Base-by-base conservation (phyloP, 306 rosid genomes). In the Quercus aquifolioides region DNA sequence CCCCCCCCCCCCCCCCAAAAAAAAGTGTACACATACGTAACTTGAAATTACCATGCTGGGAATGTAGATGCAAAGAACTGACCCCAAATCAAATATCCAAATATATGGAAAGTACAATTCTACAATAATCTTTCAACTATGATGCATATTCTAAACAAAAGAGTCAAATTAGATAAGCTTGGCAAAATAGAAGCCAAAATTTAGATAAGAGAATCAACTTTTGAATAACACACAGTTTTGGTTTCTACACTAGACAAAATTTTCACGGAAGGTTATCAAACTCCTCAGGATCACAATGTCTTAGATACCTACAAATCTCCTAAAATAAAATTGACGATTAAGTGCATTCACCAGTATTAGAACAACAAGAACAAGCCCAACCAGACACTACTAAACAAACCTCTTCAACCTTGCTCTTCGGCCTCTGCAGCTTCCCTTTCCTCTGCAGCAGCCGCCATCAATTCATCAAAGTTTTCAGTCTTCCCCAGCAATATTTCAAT, bases 381-480 rank as follows among this genome's bases (percentile, higher is more conserved):
- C 74, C 72, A 55, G 73, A 81, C 58, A 70, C 78, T 75, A 55
- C n/a, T 38, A 74, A 71, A 74, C 55, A 69, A 65, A 76, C 60
- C 62, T 41, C 69, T 76, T 82, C 85, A 87, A 76, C 80, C 78
- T 77, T 87, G 85, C 78, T 89, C 90, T 52, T 89, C 92, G n/a
- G 9, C 79, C 59, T 85, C 90, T 74, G 41, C 90, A 14, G 49
- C 73, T 14, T 89, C 87, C 73, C 87, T 83, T 85, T 89, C 92
- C 86, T 85, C 89, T 4, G 89, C 89, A 15, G 88, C 92, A 58
- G 90, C 87, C 0, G 89, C 90, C 90, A 89, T 89, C 83, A 86
- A 65, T 55, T 89, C 92, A 59, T 89, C 92, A 12, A 89, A 89
- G 69, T 85, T 89, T 35, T 81, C 89, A 5, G 89, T 89, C 83